Evolutionary conservation across 345 rosid genomes (phyloP).

Genomic region (Litchi chinensis): DNA sequence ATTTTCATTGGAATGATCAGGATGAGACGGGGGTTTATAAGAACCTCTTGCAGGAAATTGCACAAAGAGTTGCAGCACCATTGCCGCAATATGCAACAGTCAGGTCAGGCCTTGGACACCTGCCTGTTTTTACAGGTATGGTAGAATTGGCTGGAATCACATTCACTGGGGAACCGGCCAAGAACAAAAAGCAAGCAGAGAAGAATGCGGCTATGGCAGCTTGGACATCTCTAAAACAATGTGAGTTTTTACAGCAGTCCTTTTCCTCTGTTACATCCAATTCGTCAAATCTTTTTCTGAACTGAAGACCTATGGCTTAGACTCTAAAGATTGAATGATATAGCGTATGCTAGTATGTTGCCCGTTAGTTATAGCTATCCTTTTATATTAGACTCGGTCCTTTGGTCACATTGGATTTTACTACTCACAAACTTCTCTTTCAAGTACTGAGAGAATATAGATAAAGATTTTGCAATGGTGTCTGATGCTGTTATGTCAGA

Average conservation of each 20-base stretch:
- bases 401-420: background rate
- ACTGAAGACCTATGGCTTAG: background rate
- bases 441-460: background rate
- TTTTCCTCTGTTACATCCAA: background rate
- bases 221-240: conserved; percentile 90
- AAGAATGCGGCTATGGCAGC: conserved; percentile 99
- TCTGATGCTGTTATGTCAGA: background rate
- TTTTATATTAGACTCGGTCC: background rate
- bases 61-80: conserved; percentile 96
- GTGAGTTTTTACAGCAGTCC: conserved; percentile 43
- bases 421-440: background rate
- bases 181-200: conserved; percentile 98
- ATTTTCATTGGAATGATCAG: conserved; percentile 40
- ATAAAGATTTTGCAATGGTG: background rate
- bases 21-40: conserved; percentile 99
- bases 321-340: background rate
- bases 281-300: background rate
- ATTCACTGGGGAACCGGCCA: conserved; percentile 92
- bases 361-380: background rate
- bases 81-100: conserved; percentile 85
- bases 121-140: conserved; percentile 92
- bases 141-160: conserved; percentile 92
- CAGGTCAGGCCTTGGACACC: conserved; percentile 96
- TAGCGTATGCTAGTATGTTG: background rate
- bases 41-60: conserved; percentile 93